Evolutionary conservation across 225 moss, liverwort and hornwort genomes (phyloP), one percentile per base, ranked within the genome.

Genomic region (Sphagnum contortum): DNA sequence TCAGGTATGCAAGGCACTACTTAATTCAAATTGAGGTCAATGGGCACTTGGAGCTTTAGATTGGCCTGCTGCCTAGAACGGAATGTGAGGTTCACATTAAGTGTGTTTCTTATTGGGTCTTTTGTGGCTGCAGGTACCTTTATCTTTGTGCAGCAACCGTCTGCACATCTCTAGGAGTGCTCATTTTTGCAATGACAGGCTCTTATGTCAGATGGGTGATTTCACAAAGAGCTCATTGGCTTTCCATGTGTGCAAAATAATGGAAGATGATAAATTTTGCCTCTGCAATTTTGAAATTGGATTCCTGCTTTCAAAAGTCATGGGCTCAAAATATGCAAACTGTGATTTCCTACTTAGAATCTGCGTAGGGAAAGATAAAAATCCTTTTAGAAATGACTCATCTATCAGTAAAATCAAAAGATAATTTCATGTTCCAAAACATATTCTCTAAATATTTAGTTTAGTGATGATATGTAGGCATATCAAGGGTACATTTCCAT

Each of bases 121-220:
- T 48, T 13, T n/a, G 57, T 13, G 68, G 51, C 66, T 77, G 70
- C 87, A 89, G 89, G 72, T 89, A 92, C 81, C 64, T 92, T 46
- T 92, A 92, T 58, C 60, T 78, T 57, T 80, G 81, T 70, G 87
- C 87, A 71, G 79, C 85, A 64, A 92, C 92, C 11, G 73, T 59
- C 44, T 87, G 85, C 71, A 76, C 80, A 57, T 72, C 66, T 66
- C 57, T 83, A 8, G 87, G 89, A 55, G 77, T 72, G 47, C 47
- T 80, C 46, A 48, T 80, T 8, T 85, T 85, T 80, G 76, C 76
- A 13, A 7, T 70, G 9, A 69, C 80, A 67, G 82, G 72, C 59
- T 66, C 63, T 51, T 87, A 92, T 63, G 80, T 77, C 65, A 48
- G 58, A 55, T 68, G 68, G 66, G 63, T 89, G 13, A 57, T 72